Evolutionary conservation across 202 grass and related monocot species (phyloP).

Genomic region (Musa balbisiana): DNA sequence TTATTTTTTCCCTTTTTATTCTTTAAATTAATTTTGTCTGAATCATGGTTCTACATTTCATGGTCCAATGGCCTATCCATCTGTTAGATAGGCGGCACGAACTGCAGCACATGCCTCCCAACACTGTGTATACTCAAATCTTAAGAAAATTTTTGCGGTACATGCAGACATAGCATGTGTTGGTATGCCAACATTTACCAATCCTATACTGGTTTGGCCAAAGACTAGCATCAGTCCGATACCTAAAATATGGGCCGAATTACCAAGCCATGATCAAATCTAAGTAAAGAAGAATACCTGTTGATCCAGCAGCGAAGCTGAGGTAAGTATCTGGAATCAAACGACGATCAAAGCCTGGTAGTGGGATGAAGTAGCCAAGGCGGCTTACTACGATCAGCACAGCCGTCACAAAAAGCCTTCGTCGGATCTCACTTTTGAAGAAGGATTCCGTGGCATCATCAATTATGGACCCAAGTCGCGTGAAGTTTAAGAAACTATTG

Average conservation of each 20-base stretch:
- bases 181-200: too few species aligned
- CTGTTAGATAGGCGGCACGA: too few species aligned
- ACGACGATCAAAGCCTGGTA: conserved; percentile 84
- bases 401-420: conserved; percentile 58
- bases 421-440: conserved; percentile 93
- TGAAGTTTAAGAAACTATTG: conserved; percentile 75
- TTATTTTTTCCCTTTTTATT: neutral
- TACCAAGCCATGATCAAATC: neutral
- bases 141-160: too few species aligned
- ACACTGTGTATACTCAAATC: too few species aligned
- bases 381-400: conserved; percentile 82
- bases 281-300: conserved; percentile 17
- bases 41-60: too few species aligned
- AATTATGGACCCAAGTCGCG: conserved; percentile 56
- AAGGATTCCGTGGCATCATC: conserved; percentile 68
- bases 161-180: too few species aligned
- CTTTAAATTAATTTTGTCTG: neutral
- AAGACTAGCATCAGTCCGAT: neutral
- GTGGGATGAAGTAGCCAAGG: conserved; percentile 73
- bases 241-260: neutral
- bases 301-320: conserved; percentile 35
- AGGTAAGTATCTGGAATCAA: conserved; percentile 40
- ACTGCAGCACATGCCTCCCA: too few species aligned
- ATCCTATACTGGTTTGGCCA: too few species aligned
- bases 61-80: too few species aligned